Base-by-base conservation (phyloP, 2,329 filamentous ascomycete genomes). In the Penicillium expansum region DNA sequence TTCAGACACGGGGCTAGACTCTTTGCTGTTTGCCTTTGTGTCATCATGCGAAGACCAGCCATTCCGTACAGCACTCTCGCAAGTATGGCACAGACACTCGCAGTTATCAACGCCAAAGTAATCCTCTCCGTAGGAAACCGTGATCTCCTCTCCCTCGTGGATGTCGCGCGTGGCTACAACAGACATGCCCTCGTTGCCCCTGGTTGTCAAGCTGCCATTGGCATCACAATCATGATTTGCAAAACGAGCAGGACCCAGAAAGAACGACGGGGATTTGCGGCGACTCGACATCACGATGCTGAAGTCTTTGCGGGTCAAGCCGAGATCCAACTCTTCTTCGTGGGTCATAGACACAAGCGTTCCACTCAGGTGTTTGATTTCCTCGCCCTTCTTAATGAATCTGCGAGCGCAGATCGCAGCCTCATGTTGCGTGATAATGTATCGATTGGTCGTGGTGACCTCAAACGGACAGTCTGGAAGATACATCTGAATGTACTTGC, bases 201-300 rank as follows among this genome's bases (percentile, higher is more conserved):
- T 89, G 35, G 91, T 97, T 65, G 90, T 88, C 43, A 99, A 83
- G 69, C 87, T 85, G 9, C 92, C 92, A 77, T 97, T 99, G 32
- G 94, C 91, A 64, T 89, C 84, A 76, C 94, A 99, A 74, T 99
- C 94, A 75, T 99, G 94, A 71, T 99, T 99, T 27, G 94, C 92
- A 73, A 99, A 97, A 49, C 94, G 87, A 33, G 94, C 94, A 8
- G 94, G 95, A 0, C 94, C 94, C 71, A 99, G 87, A 71, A 99
- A 97, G 41, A 99, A 79, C 50, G 91, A 96, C 30, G 92, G 89
- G 59, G 88, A 88, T 76, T 96, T 97, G 76, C 90, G 93, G 57
- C 94, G 84, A 63, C 91, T 93, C 60, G 92, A 96, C 69, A 97
- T 90, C 32, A 99, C 92, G 62, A 99, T 92, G 72, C 92, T 97